Base-by-base conservation (phyloP, 2,329 filamentous ascomycete species). In the Claviceps arundinis region DNA sequence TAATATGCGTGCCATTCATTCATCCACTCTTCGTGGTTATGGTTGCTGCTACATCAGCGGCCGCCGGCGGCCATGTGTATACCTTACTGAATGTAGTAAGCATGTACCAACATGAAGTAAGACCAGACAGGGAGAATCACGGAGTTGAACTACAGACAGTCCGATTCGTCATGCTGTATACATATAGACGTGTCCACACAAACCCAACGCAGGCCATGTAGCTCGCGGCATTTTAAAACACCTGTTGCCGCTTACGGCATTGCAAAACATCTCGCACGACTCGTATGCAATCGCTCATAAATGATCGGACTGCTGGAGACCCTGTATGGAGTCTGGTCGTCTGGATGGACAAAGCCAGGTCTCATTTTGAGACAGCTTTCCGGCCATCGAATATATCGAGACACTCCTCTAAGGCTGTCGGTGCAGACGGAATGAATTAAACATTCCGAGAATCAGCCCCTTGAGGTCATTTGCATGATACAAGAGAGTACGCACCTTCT, bases 401-500 rank as follows among this genome's bases (percentile, higher is more conserved):
- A 34, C 53, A 55, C 38, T 52, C 50, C 37, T 50, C 50, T 6
- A 55, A 34, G 4, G 44, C 53, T 55, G 16, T 22, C 14, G 5
- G 8, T 13, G 16, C 42, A 45, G 5, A 22, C 17, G 17, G 7
- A 16, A 14, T 45, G 11, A 8, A 34, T 17, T 9, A 9, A n/a
- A 34, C 16, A 17, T 14, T 16, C 43, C 26, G 26, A 34, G 47
- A 16, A 22, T 41, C 37, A 53, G 52, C 45, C 43, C 24, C 43
- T 24, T 8, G 14, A 9, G 16, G 17, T 24, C 19, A 7, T 22
- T 19, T 4, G 30, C 9, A 34, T 34, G 30, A 38, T 16, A 16
- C 8, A 38, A 24, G 17, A 9, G 19, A 48, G 7, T 43, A 52
- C 87, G 69, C 73, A 95, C 90, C 77, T 54, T 80, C 78, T 59